Evolutionary conservation across 73 alveolate genomes (phyloP).

Genomic region (Paramecium pentaurelia): DNA sequence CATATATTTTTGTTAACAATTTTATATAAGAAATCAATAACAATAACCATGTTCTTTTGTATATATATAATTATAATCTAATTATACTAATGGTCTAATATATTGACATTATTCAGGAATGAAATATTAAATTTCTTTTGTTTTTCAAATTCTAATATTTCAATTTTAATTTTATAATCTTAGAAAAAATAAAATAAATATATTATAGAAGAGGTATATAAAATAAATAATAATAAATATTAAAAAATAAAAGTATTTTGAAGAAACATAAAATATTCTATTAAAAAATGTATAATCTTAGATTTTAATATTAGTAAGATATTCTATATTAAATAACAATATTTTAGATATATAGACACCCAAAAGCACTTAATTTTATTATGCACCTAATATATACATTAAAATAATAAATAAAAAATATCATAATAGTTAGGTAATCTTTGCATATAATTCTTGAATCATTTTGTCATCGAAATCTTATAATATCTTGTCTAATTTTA

Average conservation of each 20-base stretch:
- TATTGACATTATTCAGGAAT: no score
- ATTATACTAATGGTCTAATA: no score
- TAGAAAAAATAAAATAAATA: no score
- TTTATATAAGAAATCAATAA: neutral
- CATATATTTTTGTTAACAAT: neutral
- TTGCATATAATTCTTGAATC: neutral
- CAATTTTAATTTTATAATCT: no score
- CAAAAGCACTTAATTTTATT: constrained; percentile 51
- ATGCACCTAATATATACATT: constrained; percentile 53
- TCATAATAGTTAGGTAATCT: neutral
- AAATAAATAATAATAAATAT: no score
- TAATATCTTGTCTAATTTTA: neutral
- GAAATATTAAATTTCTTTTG: no score
- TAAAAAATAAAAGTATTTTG: neutral
- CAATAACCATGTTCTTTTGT: neutral
- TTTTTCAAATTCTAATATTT: no score
- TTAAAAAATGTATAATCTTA: neutral
- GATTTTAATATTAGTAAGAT: constrained; percentile 31
- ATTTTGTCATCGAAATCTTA: neutral
- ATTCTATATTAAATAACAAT: neutral
- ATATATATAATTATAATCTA: no score
- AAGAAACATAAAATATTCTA: neutral
- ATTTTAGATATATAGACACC: constrained; percentile 34
- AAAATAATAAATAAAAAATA: no score
- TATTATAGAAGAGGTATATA: no score